Conservation (phyloP, 345 rosid species). For the Populus euphratica region DNA sequence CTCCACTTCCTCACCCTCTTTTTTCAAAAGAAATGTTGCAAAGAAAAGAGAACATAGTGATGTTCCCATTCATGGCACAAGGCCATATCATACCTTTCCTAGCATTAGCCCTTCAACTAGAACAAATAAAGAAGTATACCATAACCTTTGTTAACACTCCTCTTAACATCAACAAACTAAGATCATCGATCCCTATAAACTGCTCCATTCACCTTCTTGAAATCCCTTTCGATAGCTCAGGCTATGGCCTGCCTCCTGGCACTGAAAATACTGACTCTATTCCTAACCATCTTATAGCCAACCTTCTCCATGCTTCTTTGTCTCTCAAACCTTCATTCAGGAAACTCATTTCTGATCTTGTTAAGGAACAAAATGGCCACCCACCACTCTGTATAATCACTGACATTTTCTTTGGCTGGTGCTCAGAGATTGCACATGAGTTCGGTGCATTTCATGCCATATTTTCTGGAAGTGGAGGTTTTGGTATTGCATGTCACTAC, state of each 20-base stretch:
- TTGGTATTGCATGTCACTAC: constrained; percentile 55
- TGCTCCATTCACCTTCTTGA: constrained; percentile 53
- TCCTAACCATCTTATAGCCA: constrained; percentile 53
- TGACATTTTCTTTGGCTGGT: constrained; percentile 69
- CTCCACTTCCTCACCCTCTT: not conserved
- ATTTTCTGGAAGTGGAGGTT: constrained; percentile 46
- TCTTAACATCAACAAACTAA: constrained; percentile 7
- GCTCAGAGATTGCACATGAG: constrained; percentile 46
- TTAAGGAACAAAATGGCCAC: not conserved
- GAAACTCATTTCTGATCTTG: constrained; percentile 28
- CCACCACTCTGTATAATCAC: constrained; percentile 43
- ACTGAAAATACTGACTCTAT: constrained; percentile 64
- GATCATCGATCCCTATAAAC: constrained; percentile 38
- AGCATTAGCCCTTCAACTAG: constrained; percentile 15
- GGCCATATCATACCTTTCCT: constrained; percentile 27
- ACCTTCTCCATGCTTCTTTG: constrained; percentile 53
- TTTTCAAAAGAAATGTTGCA: constrained; percentile 2
- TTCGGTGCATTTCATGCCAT: constrained; percentile 48
- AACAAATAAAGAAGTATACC: not conserved
- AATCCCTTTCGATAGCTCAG: constrained; percentile 58
- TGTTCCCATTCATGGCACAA: constrained; percentile 31
- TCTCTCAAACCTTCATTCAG: constrained; percentile 45
- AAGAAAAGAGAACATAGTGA: constrained; percentile 4
- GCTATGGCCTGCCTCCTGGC: constrained; percentile 63
- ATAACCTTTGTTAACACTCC: constrained; percentile 10